These are phyloP conservation scores for Xylaria palmicola DNA, from an alignment of 495 filamentous ascomycete genomes.

Conservation along the genomic window DNA sequence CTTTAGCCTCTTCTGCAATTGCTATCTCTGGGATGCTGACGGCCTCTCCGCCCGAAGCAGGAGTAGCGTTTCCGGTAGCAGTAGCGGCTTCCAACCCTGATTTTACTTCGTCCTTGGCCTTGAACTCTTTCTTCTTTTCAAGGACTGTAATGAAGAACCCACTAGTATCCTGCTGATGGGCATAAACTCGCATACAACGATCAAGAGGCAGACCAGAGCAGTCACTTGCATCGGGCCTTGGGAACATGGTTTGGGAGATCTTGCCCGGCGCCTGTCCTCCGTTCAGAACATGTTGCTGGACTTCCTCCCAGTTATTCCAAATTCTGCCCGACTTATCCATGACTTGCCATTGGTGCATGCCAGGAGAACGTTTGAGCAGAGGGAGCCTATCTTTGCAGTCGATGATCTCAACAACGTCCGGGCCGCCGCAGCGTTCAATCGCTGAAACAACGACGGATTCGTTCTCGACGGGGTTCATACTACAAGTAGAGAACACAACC, in stretches of 20 bases:
- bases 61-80: slow-evolving; percentile 26
- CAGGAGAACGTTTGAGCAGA: slow-evolving; percentile 68
- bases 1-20: slow-evolving; percentile 34
- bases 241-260: slow-evolving; percentile 79
- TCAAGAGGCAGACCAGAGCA: slow-evolving; percentile 69
- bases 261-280: slow-evolving; percentile 58
- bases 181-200: slow-evolving; percentile 88
- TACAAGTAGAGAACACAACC: slow-evolving; percentile 96
- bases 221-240: slow-evolving; percentile 56
- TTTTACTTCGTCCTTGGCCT: slow-evolving; percentile 72
- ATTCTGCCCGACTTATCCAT: slow-evolving; percentile 78
- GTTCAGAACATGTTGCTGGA: slow-evolving; percentile 60
- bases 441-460: slow-evolving; percentile 84
- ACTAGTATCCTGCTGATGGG: slow-evolving; percentile 92
- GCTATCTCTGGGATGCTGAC: slow-evolving; percentile 40
- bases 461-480: slow-evolving; percentile 96
- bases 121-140: slow-evolving; percentile 87
- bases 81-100: slow-evolving; percentile 39
- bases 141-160: slow-evolving; percentile 96
- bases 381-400: slow-evolving; percentile 78
- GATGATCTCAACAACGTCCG: slow-evolving; percentile 75
- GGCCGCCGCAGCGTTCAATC: slow-evolving; percentile 86
- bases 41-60: slow-evolving; percentile 25
- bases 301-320: slow-evolving; percentile 75
- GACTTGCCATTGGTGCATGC: slow-evolving; percentile 77